Base-by-base conservation (phyloP, 2,329 filamentous ascomycete genomes). In the Pseudocercospora crystallina region DNA sequence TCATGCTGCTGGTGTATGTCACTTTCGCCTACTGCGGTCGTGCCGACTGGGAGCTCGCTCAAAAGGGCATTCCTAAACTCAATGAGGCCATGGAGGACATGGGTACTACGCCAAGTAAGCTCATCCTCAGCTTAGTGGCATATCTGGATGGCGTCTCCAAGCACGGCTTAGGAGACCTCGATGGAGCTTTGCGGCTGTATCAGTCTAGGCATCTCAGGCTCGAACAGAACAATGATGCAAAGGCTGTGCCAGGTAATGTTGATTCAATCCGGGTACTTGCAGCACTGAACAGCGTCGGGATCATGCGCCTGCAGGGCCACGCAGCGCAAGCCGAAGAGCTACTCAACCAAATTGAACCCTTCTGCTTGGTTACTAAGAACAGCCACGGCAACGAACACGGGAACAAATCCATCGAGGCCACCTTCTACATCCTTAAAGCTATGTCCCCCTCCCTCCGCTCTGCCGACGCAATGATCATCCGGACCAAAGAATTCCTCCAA, bases 401-500 rank as follows among this genome's bases (percentile, higher is more conserved):
- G 33, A 91, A 89, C 69, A 79, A 81, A 61, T 86, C 91, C 62
- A 84, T 96, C 49, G 80, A 82, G 56, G 86, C 87, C 30, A 89
- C 89, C 1, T 92, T 86, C 74, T 83, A 87, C 63, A 79, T 96
- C 9, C 79, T 92, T 49, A 80, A 84, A 58, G 86, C 89, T 5
- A 65, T 70, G 8, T 83, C 85, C 2, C 36, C 49, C n/a, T 42
- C 39, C 1, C 33, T 48, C 26, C 43, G 36, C 32, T 79, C 87
- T 5, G 64, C 86, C 75, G 66, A 82, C 70, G 61, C 80, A 72
- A 44, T 61, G 20, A 86, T 94, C 54, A 84, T 89, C 52, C 82
- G 86, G 55, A 85, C 87, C 49, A 96, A 96, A 70, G 81, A 85
- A 35, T 83, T 86, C 63, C 85, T 96, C 47, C 84, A 89, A 54